Percentiles rank a stretch among this genome's conserved stretches.
These are phyloP conservation scores for Saturnispora diversa DNA, from an alignment of 805 yeast species.

Conservation along the genomic window DNA sequence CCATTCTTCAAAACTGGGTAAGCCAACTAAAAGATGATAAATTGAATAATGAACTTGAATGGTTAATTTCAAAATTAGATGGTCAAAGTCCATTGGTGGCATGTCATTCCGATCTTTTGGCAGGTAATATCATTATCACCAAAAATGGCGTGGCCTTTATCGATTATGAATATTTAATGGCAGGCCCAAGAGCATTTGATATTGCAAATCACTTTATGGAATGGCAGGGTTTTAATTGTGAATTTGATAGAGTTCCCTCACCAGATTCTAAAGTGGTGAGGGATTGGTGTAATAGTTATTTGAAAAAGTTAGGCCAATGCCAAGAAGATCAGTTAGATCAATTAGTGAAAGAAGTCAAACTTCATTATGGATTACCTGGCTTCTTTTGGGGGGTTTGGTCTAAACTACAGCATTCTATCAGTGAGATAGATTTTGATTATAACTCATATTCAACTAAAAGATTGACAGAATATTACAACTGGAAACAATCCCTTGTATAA, in stretches of 20 bases:
- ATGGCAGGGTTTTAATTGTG: slow-evolving; percentile 79
- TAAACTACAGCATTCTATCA: slow-evolving; percentile 59
- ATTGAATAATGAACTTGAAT: slow-evolving; percentile 42
- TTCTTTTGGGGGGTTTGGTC: slow-evolving; percentile 86
- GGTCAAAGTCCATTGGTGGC: slow-evolving; percentile 48
- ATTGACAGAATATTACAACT: slow-evolving; percentile 58
- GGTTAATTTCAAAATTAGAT: slow-evolving; percentile 41
- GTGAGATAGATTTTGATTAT: slow-evolving; percentile 68
- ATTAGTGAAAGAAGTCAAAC: slow-evolving; percentile 47
- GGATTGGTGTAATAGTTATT: slow-evolving; percentile 53
- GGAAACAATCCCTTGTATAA: slow-evolving; percentile 37
- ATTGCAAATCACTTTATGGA: slow-evolving; percentile 69
- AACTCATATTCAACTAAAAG: slow-evolving; percentile 50
- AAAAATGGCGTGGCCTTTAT: slow-evolving; percentile 47
- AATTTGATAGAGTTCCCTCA: slow-evolving; percentile 46
- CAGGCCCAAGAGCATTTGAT: slow-evolving; percentile 67
- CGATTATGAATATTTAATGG: slow-evolving; percentile 66
- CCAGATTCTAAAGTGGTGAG: slow-evolving; percentile 34
- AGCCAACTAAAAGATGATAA: slow-evolving; percentile 43
- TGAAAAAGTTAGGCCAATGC: slow-evolving; percentile 23
- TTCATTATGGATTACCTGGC: slow-evolving; percentile 73
- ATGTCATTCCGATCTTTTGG: slow-evolving; percentile 62
- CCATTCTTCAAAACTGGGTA: slow-evolving; percentile 54
- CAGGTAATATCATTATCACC: slow-evolving; percentile 55
- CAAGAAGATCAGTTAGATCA: slow-evolving; percentile 27